Conservation (phyloP, 2,329 filamentous ascomycete species). For the Talaromyces sp. region DNA sequence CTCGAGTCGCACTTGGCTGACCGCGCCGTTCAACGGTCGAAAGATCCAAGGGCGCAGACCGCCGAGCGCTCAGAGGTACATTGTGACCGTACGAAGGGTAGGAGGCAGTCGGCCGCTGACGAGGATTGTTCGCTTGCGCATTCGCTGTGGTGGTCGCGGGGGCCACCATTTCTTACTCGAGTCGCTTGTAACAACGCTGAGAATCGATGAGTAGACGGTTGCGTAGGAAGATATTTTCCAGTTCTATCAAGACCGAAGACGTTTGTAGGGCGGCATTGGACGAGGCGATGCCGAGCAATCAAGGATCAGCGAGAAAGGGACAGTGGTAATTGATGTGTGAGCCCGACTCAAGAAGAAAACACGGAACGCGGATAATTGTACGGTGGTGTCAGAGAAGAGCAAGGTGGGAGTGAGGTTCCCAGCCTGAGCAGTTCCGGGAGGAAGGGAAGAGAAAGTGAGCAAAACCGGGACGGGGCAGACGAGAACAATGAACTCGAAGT, state of each 20-base stretch:
- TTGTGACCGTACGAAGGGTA: conserved; percentile 46
- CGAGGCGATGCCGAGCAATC: not conserved
- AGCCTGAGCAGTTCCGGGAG: not conserved
- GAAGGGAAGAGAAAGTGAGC: conserved; percentile 10
- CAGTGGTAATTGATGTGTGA: not conserved
- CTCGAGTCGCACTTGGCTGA: conserved; percentile 71
- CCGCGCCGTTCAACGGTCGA: conserved; percentile 88
- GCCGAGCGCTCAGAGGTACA: conserved; percentile 62
- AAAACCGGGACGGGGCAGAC: conserved; percentile 21
- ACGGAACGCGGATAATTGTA: not conserved
- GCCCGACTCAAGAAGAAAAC: not conserved
- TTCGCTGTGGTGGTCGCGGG: conserved; percentile 42
- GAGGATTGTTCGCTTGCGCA: conserved; percentile 32
- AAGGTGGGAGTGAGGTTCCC: not conserved
- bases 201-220: conserved; percentile 16
- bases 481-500: conserved; percentile 6
- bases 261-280: conserved; percentile 36
- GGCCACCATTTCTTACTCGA: conserved; percentile 42
- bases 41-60: conserved; percentile 71
- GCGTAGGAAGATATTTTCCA: conserved; percentile 16
- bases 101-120: conserved; percentile 40
- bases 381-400: not conserved
- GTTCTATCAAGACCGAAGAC: conserved; percentile 28
- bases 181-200: conserved; percentile 10
- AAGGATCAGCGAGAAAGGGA: not conserved